A percentile compares a stretch with the other conserved stretches of the same genome.
phyloP scores from a whole-genome alignment of 805 yeast species.

The Myxozyma kluyveri region DNA sequence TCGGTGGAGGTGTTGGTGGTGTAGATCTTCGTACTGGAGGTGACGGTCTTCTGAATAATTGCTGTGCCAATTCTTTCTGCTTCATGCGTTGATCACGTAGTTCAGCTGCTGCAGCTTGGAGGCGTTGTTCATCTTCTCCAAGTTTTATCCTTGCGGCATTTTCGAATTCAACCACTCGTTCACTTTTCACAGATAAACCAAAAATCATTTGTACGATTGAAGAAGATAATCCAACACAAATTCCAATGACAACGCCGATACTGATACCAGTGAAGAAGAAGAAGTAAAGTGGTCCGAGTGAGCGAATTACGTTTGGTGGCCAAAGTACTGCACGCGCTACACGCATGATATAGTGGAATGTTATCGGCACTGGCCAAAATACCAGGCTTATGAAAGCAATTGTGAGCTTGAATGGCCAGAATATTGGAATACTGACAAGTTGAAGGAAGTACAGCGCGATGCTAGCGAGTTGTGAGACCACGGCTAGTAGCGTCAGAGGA shows the following conservation, averaged over 20 bases:
- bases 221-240: slow-evolving; percentile 17
- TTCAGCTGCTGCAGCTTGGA: neutral
- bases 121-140: neutral
- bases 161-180: no score
- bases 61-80: neutral
- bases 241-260: slow-evolving; percentile 21
- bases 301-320: slow-evolving; percentile 3
- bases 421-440: slow-evolving; percentile 3
- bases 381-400: slow-evolving; percentile 1
- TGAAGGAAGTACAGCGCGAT: no score
- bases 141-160: neutral
- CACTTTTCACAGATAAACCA: slow-evolving; percentile 2
- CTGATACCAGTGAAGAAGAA: slow-evolving; percentile 23
- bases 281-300: slow-evolving; percentile 25
- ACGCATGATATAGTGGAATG: neutral
- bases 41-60: neutral
- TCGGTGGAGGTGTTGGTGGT: neutral
- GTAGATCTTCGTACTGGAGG: no score
- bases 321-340: slow-evolving; percentile 5
- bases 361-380: slow-evolving; percentile 25
- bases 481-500: no score
- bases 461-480: no score
- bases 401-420: slow-evolving; percentile 3
- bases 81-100: no score
- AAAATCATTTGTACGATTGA: slow-evolving; percentile 14